Conservation (phyloP, 129 eudicot genomes). For the Pseudognaphalium luteoalbum region DNA sequence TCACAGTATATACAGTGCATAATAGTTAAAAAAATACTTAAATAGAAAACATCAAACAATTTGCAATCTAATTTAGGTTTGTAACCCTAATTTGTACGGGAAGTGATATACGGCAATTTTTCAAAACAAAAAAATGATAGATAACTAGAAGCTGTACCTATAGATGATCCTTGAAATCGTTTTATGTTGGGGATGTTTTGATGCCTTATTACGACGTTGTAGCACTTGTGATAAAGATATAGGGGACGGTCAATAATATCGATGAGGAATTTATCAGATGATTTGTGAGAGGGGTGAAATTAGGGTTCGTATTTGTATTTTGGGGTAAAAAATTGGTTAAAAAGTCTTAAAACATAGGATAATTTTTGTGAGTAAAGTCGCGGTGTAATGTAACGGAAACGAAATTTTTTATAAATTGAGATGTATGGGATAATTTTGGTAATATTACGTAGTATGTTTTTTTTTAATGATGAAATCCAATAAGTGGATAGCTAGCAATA, state of each 20-base stretch:
- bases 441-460: too few species aligned
- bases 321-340: not conserved
- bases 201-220: not conserved
- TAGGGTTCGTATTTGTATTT: constrained; percentile 11
- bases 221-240: not conserved
- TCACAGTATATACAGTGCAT: not conserved
- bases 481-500: too few species aligned
- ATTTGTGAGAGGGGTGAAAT: not conserved
- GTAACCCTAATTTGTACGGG: not conserved
- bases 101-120: not conserved
- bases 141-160: not conserved
- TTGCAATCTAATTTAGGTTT: not conserved
- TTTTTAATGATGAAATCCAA: too few species aligned
- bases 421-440: too few species aligned
- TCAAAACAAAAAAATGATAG: not conserved
- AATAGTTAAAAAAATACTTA: not conserved
- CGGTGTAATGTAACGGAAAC: too few species aligned
- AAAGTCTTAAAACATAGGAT: too few species aligned
- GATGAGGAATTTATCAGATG: constrained; percentile 13
- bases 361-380: not conserved
- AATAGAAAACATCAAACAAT: not conserved
- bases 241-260: not conserved
- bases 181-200: not conserved
- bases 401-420: too few species aligned
- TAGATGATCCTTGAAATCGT: not conserved